These are phyloP conservation scores for Diplocarpon mali DNA, from an alignment of 2,329 filamentous ascomycete species.

Conservation along the genomic window DNA sequence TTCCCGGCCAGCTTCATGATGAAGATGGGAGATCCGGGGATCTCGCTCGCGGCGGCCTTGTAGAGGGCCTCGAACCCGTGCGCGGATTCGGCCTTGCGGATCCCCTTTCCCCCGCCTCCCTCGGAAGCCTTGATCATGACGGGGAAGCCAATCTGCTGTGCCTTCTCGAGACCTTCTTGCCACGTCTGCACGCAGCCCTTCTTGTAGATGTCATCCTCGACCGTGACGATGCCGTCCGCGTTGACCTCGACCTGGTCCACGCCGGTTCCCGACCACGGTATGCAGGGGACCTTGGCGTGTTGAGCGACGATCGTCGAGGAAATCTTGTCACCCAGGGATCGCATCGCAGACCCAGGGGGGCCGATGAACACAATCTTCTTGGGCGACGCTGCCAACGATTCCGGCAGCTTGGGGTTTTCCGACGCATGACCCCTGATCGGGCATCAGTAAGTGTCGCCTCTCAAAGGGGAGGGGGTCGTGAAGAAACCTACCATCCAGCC, in stretches of 20 bases:
- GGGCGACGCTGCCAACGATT: slow-evolving; percentile 87
- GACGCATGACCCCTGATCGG: slow-evolving; percentile 78
- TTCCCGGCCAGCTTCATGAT: slow-evolving; percentile 99
- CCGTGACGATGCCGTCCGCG: slow-evolving; percentile 78
- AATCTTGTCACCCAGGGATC: slow-evolving; percentile 98
- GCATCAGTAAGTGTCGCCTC: slow-evolving; percentile 7
- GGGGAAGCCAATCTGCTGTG: slow-evolving; percentile 87
- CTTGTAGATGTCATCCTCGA: slow-evolving; percentile 72
- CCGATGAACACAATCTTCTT: slow-evolving; percentile 99
- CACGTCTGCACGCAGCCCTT: slow-evolving; percentile 86
- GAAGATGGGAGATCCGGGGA: slow-evolving; percentile 97
- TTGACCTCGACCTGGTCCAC: slow-evolving; percentile 74
- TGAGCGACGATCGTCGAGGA: slow-evolving; percentile 98
- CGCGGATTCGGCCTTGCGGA: slow-evolving; percentile 83
- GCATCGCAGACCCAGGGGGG: slow-evolving; percentile 95
- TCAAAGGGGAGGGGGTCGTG: not conserved
- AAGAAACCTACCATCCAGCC: slow-evolving; percentile 76
- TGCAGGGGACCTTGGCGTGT: slow-evolving; percentile 90
- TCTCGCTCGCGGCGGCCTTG: slow-evolving; percentile 93
- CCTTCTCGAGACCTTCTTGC: slow-evolving; percentile 79
- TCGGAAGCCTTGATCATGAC: slow-evolving; percentile 99
- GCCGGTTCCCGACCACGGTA: slow-evolving; percentile 97
- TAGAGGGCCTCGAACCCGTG: slow-evolving; percentile 79
- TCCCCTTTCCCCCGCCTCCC: slow-evolving; percentile 97
- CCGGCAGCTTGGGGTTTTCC: slow-evolving; percentile 94